Base-by-base conservation (phyloP, 2,329 filamentous ascomycete species). In the Scolecobasidium constrictum region DNA sequence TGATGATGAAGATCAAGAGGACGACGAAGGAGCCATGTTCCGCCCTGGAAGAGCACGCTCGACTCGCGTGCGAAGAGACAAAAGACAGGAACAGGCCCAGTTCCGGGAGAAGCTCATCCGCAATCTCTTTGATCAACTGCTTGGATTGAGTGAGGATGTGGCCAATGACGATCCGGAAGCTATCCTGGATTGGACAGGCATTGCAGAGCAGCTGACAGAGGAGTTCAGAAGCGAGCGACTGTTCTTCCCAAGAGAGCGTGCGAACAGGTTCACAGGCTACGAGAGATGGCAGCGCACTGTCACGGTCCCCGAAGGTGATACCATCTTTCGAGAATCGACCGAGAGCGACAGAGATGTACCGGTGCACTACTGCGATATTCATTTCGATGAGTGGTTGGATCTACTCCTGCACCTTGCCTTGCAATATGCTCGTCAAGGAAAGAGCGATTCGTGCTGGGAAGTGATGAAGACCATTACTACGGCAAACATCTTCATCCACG, bases 371-470 rank as follows among this genome's bases (percentile, higher is more conserved):
- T 81, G 86, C 50, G 83, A 83, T 5, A 84, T 96, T 37, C 68
- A 78, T 0, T 94, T 96, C 55, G 71, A 80, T 45, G 73, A 78
- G 37, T 98, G 92, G 92, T 73, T 95, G 3, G 84, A 93, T 51
- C 72, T 94, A 1, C 94, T 98, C 56, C 73, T 93, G 26, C 84
- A 92, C 54, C 93, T 93, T 56, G 83, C 87, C 3, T 71, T 95
- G 38, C 71, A 81, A 4, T 72, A 92, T 22, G 83, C 87, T 5
- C 74, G 77, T 34, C 66, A 71, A 16, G 79, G 79, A 23, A 76
- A 82, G 38, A 68, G 74, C 12, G 72, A 80, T 34, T 80, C 86
- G 48, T 81, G 86, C 40, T 95, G 94, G 58, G 77, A 81, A 40
- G 77, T 86, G 5, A 81, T 93, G 51, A 78, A 87, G 47, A 78